These are phyloP conservation scores for Solanum gandarillasii DNA, from an alignment of 257 asterid genomes.

Conservation along the genomic window DNA sequence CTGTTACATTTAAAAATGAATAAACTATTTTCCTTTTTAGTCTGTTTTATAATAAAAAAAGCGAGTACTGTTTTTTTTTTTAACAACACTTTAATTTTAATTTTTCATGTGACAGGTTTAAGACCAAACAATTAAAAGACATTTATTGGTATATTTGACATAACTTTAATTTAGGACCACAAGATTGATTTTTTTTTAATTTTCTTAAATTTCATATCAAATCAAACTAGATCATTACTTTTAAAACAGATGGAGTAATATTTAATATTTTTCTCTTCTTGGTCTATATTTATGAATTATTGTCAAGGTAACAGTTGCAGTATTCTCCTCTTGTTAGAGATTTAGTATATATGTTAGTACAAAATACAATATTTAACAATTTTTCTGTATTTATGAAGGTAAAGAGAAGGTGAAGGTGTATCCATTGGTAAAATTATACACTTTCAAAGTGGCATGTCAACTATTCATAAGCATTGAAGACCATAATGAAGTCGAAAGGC, in stretches of 20 bases:
- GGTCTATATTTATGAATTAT: not conserved
- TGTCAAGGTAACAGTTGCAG: not conserved
- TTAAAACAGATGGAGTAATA: too few relatives aligned
- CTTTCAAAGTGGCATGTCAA: slow-evolving; percentile 76
- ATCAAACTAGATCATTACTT: not conserved
- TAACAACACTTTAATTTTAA: too few relatives aligned
- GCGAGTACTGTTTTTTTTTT: not conserved
- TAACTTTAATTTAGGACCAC: not conserved
- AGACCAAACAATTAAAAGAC: too few relatives aligned
- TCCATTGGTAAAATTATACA: slow-evolving; percentile 43
- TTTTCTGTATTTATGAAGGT: slow-evolving; percentile 15
- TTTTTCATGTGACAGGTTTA: not conserved
- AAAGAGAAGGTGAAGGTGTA: slow-evolving; percentile 35
- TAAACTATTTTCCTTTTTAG: not conserved
- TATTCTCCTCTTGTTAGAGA: not conserved
- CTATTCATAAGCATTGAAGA: slow-evolving; percentile 74
- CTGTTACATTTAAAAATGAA: too few relatives aligned
- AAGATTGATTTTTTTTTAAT: too few relatives aligned
- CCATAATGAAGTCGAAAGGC: slow-evolving; percentile 25
- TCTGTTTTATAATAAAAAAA: too few relatives aligned
- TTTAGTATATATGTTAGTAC: not conserved
- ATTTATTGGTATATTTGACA: too few relatives aligned
- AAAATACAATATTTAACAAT: too few relatives aligned
- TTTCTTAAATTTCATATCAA: not conserved
- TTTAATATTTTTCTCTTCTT: not conserved